Conservation (phyloP, 192 early-diverging fungal genomes). For the Helicostylum pulchrum region DNA sequence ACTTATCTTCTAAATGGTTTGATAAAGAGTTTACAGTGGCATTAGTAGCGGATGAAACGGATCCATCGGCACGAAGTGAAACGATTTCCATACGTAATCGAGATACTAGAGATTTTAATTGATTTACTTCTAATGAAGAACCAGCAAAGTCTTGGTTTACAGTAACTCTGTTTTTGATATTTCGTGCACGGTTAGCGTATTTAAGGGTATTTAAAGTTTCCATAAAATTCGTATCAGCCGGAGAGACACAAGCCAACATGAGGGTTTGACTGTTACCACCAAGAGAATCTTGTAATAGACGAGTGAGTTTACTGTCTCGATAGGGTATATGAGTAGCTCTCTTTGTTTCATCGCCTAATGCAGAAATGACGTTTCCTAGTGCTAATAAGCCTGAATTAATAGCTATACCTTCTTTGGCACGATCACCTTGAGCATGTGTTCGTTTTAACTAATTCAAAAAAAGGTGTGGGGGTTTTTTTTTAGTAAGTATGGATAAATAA, state of each 20-base stretch:
- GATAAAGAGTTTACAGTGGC: slow-evolving; percentile 20
- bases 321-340: slow-evolving; percentile 82
- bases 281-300: slow-evolving; percentile 93
- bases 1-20: slow-evolving; percentile 41
- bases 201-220: slow-evolving; percentile 95
- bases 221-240: slow-evolving; percentile 75
- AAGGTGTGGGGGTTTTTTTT: not conserved
- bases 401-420: slow-evolving; percentile 93
- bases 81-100: slow-evolving; percentile 52
- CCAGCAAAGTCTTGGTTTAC: slow-evolving; percentile 55
- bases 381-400: slow-evolving; percentile 95
- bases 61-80: slow-evolving; percentile 37
- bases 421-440: slow-evolving; percentile 87
- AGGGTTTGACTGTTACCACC: slow-evolving; percentile 92
- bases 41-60: not conserved
- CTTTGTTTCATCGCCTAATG: slow-evolving; percentile 76
- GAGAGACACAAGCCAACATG: slow-evolving; percentile 91
- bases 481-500: not conserved
- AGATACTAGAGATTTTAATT: slow-evolving; percentile 48
- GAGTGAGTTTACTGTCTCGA: slow-evolving; percentile 95
- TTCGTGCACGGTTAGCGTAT: slow-evolving; percentile 94
- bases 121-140: slow-evolving; percentile 49
- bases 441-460: slow-evolving; percentile 63
- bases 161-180: slow-evolving; percentile 64
- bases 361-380: slow-evolving; percentile 94